These are phyloP conservation scores for Narthecium ossifragum DNA, from an alignment of 106 monocot species.

Conservation along the genomic window DNA sequence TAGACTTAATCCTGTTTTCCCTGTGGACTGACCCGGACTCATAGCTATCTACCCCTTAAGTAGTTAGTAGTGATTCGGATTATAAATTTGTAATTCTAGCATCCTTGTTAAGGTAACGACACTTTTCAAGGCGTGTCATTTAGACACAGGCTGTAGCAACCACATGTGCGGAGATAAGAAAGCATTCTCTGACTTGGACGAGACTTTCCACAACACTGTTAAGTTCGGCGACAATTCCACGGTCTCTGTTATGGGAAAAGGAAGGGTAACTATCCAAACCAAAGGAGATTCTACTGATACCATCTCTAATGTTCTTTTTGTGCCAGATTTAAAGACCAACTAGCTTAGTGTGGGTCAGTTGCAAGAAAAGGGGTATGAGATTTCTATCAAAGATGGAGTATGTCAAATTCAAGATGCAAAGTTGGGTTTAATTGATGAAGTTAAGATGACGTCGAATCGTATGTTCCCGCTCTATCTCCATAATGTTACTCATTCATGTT, in stretches of 20 bases:
- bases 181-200: conserved; percentile 18
- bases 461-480: conserved; percentile 1
- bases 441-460: conserved; percentile 5
- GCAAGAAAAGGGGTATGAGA: conserved; percentile 13
- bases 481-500: neutral
- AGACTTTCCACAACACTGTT: conserved; percentile 13
- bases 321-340: conserved; percentile 7
- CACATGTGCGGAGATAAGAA: conserved; percentile 16
- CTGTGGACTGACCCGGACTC: too few relatives aligned
- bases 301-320: conserved; percentile 10
- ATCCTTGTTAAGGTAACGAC: too few relatives aligned
- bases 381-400: conserved; percentile 3
- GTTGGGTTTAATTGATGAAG: neutral
- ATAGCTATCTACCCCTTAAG: too few relatives aligned
- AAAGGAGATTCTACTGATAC: conserved; percentile 12
- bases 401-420: conserved; percentile 5
- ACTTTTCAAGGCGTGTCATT: too few relatives aligned
- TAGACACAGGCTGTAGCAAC: conserved; percentile 21
- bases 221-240: conserved; percentile 25
- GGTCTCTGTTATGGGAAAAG: conserved; percentile 12
- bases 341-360: conserved; percentile 17
- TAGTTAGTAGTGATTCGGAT: too few relatives aligned
- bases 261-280: neutral
- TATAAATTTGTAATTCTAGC: too few relatives aligned
- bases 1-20: too few relatives aligned